Evolutionary conservation across 495 filamentous ascomycete genomes (phyloP), one percentile per base, ranked within the genome.

Genomic region (Viridothelium virens): DNA sequence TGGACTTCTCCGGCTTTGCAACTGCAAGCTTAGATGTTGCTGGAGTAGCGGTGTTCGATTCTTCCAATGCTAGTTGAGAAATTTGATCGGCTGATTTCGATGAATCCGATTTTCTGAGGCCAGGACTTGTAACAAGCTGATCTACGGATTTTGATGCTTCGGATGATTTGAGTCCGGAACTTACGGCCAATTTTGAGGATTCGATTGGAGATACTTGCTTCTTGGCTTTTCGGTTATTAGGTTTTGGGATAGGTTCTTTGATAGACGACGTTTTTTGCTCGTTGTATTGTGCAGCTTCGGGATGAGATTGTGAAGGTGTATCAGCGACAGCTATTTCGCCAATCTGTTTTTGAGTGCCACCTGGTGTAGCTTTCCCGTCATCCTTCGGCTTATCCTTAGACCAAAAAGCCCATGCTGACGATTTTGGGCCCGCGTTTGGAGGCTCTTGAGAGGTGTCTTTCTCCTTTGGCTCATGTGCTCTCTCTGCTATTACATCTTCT

Each of bases 351-450:
- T 88, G 82, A 10, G 77, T 72, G 44, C 80, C 77, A 34, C 71
- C 73, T 1, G 79, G 64, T 63, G 72, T 78, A 31, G 74, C 68
- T 9, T 74, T 65, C 14, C 69, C 68, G 38, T 79, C 75, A 65
- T 67, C 66, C 63, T 83, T 84, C 11, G 83, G 70, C 25, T 81
- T 75, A 18, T 90, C 89, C 64, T 83, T 85, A 6, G 88, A 91
- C 89, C 89, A 95, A 68, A 95, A 95, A 0, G 87, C 90, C 91
- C 91, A 95, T 1, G 87, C 89, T 6, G 89, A 89, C 25, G 87
- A 82, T 67, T 80, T 84, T 12, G 70, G 64, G 38, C 68, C 5
- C 14, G 38, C 25, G 37, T 71, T 69, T 44, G 12, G 37, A 33
- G 16, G 9, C 41, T 50, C 18, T 34, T 12, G 33, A 16, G 47